Base-by-base conservation (phyloP, 768 basidiomycete genomes). In the Lactarius pseudohatsudake region DNA sequence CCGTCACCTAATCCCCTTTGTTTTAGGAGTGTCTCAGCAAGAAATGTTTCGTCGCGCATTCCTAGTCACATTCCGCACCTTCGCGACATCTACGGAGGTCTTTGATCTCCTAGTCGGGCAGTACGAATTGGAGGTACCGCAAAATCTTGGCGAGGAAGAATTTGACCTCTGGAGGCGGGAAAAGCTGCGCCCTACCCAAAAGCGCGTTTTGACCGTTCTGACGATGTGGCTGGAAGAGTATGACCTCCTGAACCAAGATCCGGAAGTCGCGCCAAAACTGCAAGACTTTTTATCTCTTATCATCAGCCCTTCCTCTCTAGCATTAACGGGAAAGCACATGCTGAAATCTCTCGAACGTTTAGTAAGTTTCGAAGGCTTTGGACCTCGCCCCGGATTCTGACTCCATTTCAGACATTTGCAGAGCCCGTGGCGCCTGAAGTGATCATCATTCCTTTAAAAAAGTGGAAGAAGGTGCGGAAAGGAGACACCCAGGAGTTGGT, bases 31-130 rank as follows among this genome's bases (percentile, higher is more conserved):
- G 59, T 68, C 70, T 36, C 64, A 73, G 28, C 74, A 75, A 34
- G 69, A 74, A 15, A 69, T 74, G 13, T 89, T 82, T 73, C 79
- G 81, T 32, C 79, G 81, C 38, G 81, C 85, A n/a, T 96, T 96
- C 78, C 80, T 96, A 55, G 87, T 85, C 76, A 95, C 93, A 18
- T 93, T 91, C 78, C 82, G 87, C 61, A 90, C 91, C 0, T 94
- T 96, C 74, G 87, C 86, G 30, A 85, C 85, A 7, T 83, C 91
- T 2, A 82, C 86, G 50, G 78, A 81, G 50, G 76, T 96, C 2
- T 87, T 94, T 69, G 86, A 90, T 36, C 77, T 86, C 59, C 83
- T 96, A 36, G 77, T 87, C 20, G 81, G 85, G 45, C 82, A 85
- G 18, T 94, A 87, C 76, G 77, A 82, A 63, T 81, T 86, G 73